These are phyloP conservation scores for Ceratocystis albifundus DNA, from an alignment of 2,329 filamentous ascomycete species.

Conservation along the genomic window DNA sequence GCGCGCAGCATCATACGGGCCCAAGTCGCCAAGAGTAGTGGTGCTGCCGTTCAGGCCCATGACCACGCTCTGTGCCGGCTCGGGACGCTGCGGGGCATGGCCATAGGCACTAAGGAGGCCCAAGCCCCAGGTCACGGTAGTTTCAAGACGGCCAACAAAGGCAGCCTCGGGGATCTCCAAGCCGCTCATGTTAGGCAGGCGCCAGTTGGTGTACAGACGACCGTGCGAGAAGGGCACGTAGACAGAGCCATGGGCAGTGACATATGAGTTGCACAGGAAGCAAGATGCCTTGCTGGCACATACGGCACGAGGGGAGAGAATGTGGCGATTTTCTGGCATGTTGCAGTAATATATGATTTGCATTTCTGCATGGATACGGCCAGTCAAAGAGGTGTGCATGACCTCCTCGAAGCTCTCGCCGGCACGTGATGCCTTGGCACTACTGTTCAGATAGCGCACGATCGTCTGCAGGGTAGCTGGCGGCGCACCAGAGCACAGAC, in stretches of 20 bases:
- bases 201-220: conserved; percentile 37
- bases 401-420: conserved; percentile 22
- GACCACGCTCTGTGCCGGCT: conserved; percentile 22
- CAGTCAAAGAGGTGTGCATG: conserved; percentile 24
- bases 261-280: conserved; percentile 40
- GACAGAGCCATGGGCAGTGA: conserved; percentile 34
- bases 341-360: conserved; percentile 39
- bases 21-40: conserved; percentile 6
- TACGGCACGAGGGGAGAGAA: conserved; percentile 33
- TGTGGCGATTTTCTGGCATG: conserved; percentile 24
- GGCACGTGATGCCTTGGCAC: conserved; percentile 17
- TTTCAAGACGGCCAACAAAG: conserved; percentile 20
- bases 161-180: conserved; percentile 17
- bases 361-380: conserved; percentile 41
- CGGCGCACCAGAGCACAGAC: conserved; percentile 18
- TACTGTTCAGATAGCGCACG: conserved; percentile 19
- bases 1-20: neutral
- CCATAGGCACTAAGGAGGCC: conserved; percentile 19
- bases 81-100: conserved; percentile 18
- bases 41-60: conserved; percentile 15
- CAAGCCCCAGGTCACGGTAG: conserved; percentile 20
- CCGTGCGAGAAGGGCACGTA: conserved; percentile 35
- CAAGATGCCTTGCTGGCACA: conserved; percentile 41
- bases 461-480: conserved; percentile 19
- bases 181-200: conserved; percentile 30